Evolutionary conservation across 805 yeast genomes (phyloP).

Genomic region (Wickerhamomyces bovis): DNA sequence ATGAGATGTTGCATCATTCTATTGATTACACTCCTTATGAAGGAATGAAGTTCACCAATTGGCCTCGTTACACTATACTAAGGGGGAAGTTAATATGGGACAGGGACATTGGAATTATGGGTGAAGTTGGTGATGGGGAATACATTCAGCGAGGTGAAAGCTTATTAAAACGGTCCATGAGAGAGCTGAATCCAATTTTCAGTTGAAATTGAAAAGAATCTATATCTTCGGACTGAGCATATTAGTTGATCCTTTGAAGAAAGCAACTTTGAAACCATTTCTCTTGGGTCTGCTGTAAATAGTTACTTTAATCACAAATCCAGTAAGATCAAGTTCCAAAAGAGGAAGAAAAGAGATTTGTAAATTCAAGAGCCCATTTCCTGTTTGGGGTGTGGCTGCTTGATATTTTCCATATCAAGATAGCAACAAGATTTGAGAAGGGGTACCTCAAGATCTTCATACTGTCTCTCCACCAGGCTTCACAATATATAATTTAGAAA

Average conservation of each 20-base stretch:
- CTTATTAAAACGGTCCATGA: neutral
- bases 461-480: too few relatives aligned
- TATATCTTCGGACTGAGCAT: too few relatives aligned
- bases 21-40: slow-evolving; percentile 36
- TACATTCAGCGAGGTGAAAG: slow-evolving; percentile 21
- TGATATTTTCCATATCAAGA: too few relatives aligned
- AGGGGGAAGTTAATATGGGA: slow-evolving; percentile 32
- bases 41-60: slow-evolving; percentile 35
- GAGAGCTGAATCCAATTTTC: neutral
- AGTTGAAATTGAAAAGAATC: neutral
- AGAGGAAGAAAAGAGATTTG: neutral
- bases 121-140: slow-evolving; percentile 15
- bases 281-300: too few relatives aligned
- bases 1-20: slow-evolving; percentile 30
- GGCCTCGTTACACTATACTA: slow-evolving; percentile 41
- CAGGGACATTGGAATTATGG: slow-evolving; percentile 16
- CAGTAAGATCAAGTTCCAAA: neutral
- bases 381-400: too few relatives aligned
- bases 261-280: too few relatives aligned
- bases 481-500: too few relatives aligned
- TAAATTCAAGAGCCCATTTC: too few relatives aligned
- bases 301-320: too few relatives aligned
- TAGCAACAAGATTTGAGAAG: too few relatives aligned
- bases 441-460: too few relatives aligned
- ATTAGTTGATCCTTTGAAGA: too few relatives aligned